phyloP scores from a whole-genome alignment of 306 rosid genomes.

The Elaeagnus macrophylla region DNA sequence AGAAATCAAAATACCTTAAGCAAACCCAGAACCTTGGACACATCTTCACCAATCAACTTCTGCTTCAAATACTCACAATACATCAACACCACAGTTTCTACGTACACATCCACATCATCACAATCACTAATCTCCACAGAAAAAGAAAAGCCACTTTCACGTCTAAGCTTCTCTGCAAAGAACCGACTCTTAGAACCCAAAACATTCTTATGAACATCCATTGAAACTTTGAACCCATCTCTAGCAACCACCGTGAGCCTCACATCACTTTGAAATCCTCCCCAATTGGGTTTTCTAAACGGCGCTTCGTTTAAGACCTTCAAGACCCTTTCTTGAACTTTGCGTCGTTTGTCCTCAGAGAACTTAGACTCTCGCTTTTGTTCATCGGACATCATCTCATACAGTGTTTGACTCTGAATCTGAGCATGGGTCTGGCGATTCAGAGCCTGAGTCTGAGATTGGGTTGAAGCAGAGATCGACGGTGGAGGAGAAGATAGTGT shows the following conservation, averaged over 20 bases:
- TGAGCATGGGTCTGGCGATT: constrained; percentile 2
- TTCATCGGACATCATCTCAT: constrained; percentile 70
- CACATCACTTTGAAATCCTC: constrained; percentile 41
- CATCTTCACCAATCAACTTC: constrained; percentile 49
- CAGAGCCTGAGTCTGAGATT: constrained; percentile 9
- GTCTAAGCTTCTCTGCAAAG: constrained; percentile 60
- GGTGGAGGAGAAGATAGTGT: constrained; percentile 36
- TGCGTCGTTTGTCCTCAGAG: constrained; percentile 42
- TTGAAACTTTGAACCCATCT: constrained; percentile 60
- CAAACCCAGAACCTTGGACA: constrained; percentile 68
- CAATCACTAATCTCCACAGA: constrained; percentile 86
- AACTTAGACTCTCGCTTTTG: constrained; percentile 33
- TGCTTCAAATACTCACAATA: constrained; percentile 54
- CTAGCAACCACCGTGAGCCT: constrained; percentile 55
- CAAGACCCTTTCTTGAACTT: constrained; percentile 36
- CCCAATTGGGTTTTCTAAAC: constrained; percentile 27
- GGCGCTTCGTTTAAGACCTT: constrained; percentile 48
- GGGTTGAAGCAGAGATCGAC: constrained; percentile 15
- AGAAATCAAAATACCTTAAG: constrained; percentile 44
- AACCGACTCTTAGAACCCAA: constrained; percentile 60
- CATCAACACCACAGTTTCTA: constrained; percentile 80
- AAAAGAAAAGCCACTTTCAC: constrained; percentile 39
- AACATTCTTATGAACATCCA: constrained; percentile 67
- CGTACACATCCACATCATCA: constrained; percentile 72
- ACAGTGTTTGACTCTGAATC: constrained; percentile 46